Evolutionary conservation across 352 stramenopile genomes (phyloP), one percentile per base, ranked within the genome.

Genomic region (Vaucheria bursata): DNA sequence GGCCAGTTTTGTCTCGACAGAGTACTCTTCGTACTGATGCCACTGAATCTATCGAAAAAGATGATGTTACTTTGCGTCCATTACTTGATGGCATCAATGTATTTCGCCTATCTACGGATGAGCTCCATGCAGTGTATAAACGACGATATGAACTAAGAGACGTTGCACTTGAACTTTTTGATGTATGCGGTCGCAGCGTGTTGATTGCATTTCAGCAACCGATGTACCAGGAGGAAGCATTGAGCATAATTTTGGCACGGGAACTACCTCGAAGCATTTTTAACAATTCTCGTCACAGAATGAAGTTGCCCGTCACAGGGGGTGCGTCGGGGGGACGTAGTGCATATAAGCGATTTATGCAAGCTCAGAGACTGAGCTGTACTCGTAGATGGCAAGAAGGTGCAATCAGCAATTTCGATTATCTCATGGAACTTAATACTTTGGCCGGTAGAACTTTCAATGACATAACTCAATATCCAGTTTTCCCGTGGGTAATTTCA

Each of bases 401-500:
- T 2, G 88, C 92, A 66, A 92, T 99, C 49, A 96, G 91, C 8
- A 99, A 97, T 71, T 99, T 98, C 74, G 94, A 97, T 74, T 99
- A 99, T 85, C 87, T 99, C 32, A 94, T 98, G 87, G 88, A 95
- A 37, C 86, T 99, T 12, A 99, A 99, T 87, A 94, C 91, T 1
- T 88, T 97, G 7, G 94, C 95, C 0, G 96, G 96, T n/a, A 84
- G 84, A 4, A 82, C 87, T 7, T 93, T 93, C 84, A 94, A 93
- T 80, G 90, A 95, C 79, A 87, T 95, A 45, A 97, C 94, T 25
- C 93, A 97, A 82, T 99, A 99, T 85, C 95, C 96, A 6, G 93
- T 99, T 1, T 98, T 99, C 77, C 96, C 96, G 6, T 99, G 96
- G 96, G 87, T 99, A 12, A 79, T 99, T 25, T 83, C 88, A n/a